Base-by-base conservation (phyloP, 129 eudicot species). In the Daucus carota region DNA sequence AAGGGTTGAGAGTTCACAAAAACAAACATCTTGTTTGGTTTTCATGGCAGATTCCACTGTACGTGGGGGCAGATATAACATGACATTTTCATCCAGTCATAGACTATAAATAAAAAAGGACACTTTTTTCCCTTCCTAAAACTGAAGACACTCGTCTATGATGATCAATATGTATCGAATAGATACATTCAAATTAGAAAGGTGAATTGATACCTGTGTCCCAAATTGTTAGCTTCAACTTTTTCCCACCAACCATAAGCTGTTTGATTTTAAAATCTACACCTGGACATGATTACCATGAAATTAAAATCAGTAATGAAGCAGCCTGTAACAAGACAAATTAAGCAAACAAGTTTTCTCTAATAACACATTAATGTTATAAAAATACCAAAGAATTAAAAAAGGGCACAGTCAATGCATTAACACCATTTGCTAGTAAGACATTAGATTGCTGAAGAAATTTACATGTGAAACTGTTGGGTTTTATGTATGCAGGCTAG, bases 191-290 rank as follows among this genome's bases (percentile, higher is more conserved):
- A 2, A 75, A 29, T 34, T 4, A 38, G 44, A 33, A 57, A 2
- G 8, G 24, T 36, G 13, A 41, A 16, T 38, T 45, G 48, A 68
- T 84, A 90, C 97, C 97, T 29, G 97, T 92, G 80, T 92, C 97
- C 97, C 97, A 92, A 70, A 92, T 92, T n/a, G 93, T 90, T 76
- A 92, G 92, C 84, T 92, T 90, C 86, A 90, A 69, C 82, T 74
- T 90, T 81, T 88, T 92, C 70, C 93, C 97, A 34, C 90, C 88
- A 83, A 90, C 96, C 32, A 84, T 83, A 46, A 90, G 81, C 77
- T 80, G 81, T 81, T 92, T 92, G 81, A 92, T 83, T 78, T 92
- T 90, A 68, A 92, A 92, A 87, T 92, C 97, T 63, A 90, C 96
- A 76, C 97, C 97, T 92, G 84, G 40, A 43, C 83, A 78, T 76